A percentile compares a stretch with the other conserved stretches of the same genome.
These are phyloP conservation scores for Penicillium argentinense DNA, from an alignment of 495 filamentous ascomycete species.

Conservation along the genomic window DNA sequence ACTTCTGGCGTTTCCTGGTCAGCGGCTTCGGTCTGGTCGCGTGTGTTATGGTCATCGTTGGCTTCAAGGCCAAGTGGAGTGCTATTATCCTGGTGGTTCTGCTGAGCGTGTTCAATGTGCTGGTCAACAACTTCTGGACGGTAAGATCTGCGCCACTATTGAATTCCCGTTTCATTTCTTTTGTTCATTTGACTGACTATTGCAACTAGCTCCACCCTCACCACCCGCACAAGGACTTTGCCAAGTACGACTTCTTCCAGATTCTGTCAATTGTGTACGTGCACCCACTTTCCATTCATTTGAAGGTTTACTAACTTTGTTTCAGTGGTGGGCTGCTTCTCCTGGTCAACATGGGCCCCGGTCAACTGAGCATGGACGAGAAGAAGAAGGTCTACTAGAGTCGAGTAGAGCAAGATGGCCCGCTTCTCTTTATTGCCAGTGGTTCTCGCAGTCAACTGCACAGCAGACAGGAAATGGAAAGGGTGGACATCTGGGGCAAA, in stretches of 20 bases:
- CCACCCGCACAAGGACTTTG: constrained; percentile 99
- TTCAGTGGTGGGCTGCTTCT: constrained; percentile 82
- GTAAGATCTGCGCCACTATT: constrained; percentile 56
- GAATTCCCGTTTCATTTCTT: not conserved
- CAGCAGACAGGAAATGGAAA: not conserved
- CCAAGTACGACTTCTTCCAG: constrained; percentile 99
- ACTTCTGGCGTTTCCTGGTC: constrained; percentile 77
- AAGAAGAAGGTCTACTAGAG: constrained; percentile 99
- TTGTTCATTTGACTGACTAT: constrained; percentile 22
- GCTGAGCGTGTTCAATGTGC: constrained; percentile 89
- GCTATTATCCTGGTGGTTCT: constrained; percentile 91
- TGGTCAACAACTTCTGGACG: constrained; percentile 99
- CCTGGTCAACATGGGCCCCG: constrained; percentile 96
- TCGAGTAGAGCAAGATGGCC: constrained; percentile 4
- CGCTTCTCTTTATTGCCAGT: constrained; percentile 17
- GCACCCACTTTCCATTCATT: not conserved
- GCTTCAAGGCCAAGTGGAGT: constrained; percentile 99
- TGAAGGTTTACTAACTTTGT: constrained; percentile 16
- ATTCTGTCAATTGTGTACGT: constrained; percentile 95
- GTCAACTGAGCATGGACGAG: constrained; percentile 96
- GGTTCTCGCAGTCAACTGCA: constrained; percentile 5
- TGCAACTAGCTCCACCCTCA: constrained; percentile 81
- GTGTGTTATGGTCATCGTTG: constrained; percentile 98
- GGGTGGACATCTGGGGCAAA: not conserved
- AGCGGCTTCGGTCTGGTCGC: constrained; percentile 81